Evolutionary conservation across 176 grass and related monocot genomes (phyloP), one percentile per base, ranked within the genome.

Genomic region (Oryza glumipatula): DNA sequence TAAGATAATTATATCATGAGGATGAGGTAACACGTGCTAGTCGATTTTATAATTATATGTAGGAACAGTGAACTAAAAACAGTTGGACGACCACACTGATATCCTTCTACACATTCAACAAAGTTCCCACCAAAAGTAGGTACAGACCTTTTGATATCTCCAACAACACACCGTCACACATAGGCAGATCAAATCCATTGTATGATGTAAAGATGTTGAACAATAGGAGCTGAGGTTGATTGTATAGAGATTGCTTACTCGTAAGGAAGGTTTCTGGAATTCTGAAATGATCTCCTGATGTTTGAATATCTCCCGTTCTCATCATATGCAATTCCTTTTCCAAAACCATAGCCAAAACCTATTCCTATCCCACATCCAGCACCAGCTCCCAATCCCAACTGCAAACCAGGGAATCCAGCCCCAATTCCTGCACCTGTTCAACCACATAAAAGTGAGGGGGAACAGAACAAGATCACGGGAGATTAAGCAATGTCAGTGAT

Each of bases 291-390:
- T 83, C 88, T 94, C 45, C 96, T 92, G 39, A 95, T 87, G 91
- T 95, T 98, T 38, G 93, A 87, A 79, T 92, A 87, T 87, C 90
- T 95, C 65, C 93, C 87, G 0, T 80, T 74, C 87, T 92, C 89
- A 81, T 94, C 93, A 88, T 92, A 92, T 45, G 96, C 96, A 67
- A 92, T 74, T 21, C 96, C 96, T 87, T 85, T 95, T 17, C 96
- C 96, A 79, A 93, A 73, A 44, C 93, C 93, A 66, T 98, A 98
- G 43, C 93, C 96, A 39, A 98, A 98, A 58, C 96, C 93, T 48
- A 98, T 78, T 73, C 93, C 96, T 85, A 94, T 77, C 85, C 96
- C 93, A 87, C 96, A 98, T 68, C 91, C 96, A 81, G 91, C 93
- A 69, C 96, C 96, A 66, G 73, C 73, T 56, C 96, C 93, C 9